Evolutionary conservation across 2,329 filamentous ascomycete species (phyloP).

Genomic region (Talaromyces sp.): DNA sequence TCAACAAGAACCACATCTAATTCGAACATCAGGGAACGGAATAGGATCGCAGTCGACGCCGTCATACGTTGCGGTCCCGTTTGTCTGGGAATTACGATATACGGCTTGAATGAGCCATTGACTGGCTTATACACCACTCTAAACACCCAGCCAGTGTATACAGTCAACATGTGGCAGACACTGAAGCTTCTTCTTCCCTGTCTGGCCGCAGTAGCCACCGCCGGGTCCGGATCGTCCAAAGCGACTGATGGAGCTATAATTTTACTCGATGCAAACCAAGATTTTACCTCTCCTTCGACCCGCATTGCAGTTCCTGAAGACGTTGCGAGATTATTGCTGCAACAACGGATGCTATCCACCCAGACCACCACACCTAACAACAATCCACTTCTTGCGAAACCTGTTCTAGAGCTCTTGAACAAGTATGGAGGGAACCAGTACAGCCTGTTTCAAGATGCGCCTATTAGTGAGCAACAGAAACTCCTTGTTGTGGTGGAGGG

Average conservation of each 20-base stretch:
- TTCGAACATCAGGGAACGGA: neutral
- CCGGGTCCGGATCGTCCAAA: slow-evolving; percentile 20
- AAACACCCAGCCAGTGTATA: neutral
- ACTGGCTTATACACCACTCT: neutral
- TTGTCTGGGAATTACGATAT: neutral
- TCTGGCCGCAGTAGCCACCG: slow-evolving; percentile 23
- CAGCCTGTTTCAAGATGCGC: slow-evolving; percentile 45
- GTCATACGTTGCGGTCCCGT: neutral
- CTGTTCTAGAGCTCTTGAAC: slow-evolving; percentile 54
- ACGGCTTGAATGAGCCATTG: slow-evolving; percentile 6
- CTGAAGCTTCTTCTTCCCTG: slow-evolving; percentile 26
- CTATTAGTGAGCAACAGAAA: slow-evolving; percentile 18
- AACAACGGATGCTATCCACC: slow-evolving; percentile 47
- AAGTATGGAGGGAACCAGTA: slow-evolving; percentile 52
- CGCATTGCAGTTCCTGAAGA: slow-evolving; percentile 22
- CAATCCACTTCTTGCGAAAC: slow-evolving; percentile 39
- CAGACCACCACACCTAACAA: slow-evolving; percentile 35
- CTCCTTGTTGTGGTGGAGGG: slow-evolving; percentile 48
- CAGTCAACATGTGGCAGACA: slow-evolving; percentile 24
- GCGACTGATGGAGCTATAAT: slow-evolving; percentile 32
- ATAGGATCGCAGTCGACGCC: neutral
- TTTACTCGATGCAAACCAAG: slow-evolving; percentile 23
- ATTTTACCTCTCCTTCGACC: neutral
- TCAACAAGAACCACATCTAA: neutral
- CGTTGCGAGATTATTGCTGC: slow-evolving; percentile 35